Evolutionary conservation across 805 yeast genomes (phyloP), one percentile per base, ranked within the genome.

Genomic region (Candida gorgasii): DNA sequence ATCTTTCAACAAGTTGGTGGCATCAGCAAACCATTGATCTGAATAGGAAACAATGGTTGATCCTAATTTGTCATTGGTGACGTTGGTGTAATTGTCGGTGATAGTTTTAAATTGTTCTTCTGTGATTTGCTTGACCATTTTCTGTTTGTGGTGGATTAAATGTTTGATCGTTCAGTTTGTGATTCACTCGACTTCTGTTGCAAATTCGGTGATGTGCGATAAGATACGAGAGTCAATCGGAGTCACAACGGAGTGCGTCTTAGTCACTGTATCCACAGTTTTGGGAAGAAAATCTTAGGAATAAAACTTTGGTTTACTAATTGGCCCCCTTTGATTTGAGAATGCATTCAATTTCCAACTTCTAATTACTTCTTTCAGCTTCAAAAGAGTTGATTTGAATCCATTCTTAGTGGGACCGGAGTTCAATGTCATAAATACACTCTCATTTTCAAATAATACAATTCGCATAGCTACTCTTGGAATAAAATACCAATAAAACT

Each of bases 11-110:
- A 92, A 74, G 65, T 92, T 92, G 23, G 75, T 79, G 5, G 98
- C 98, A 32, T 80, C 92, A 1, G 97, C 98, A 67, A 92, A 92
- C 93, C 95, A 92, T 66, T 92, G 95, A 60, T 92, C 96, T 30
- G 93, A 83, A 54, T 76, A 79, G 12, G 75, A 63, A 16, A 86
- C 57, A 5, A 89, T 79, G 46, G 75, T 61, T 2, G 96, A 96
- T 4, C 96, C 97, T 4, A 92, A 67, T 55, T 85, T 84, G 48
- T 80, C 86, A 35, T 93, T 93, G 49, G 89, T 78, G 12, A 93
- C 92, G 57, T 93, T 96, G 30, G 84, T 78, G 56, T 77, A 79
- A 50, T 76, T 69, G 48, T 65, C 68, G 13, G 76, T 80, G 44
- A 79, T 59, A 40, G 69, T 60, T 52, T 75, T 70, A 58, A 79